Percentiles rank a stretch among this genome's conserved stretches.
Evolutionary conservation across 805 yeast genomes (phyloP).

Genomic region (Saturnispora mendoncae): DNA sequence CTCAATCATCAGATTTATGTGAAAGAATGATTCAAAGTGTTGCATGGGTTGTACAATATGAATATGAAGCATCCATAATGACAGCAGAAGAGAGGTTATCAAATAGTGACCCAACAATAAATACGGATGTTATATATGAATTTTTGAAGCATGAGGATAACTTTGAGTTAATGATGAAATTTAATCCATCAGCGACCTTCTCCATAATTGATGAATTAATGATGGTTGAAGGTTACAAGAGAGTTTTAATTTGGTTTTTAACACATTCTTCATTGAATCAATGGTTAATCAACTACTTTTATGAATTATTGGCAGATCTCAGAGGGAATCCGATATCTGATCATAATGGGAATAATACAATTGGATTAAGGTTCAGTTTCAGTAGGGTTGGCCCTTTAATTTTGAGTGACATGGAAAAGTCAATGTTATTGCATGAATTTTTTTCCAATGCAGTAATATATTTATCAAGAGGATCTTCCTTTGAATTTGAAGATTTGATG

Average conservation of each 20-base stretch:
- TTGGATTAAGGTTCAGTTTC: constrained; percentile 27
- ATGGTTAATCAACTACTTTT: constrained; percentile 51
- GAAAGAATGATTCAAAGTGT: constrained; percentile 39
- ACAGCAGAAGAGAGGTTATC: constrained; percentile 16
- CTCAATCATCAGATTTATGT: constrained; percentile 25
- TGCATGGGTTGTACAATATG: constrained; percentile 40
- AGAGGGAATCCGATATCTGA: constrained; percentile 35
- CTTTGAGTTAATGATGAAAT: constrained; percentile 41
- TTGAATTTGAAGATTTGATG: constrained; percentile 17
- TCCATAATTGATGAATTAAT: constrained; percentile 60
- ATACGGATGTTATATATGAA: constrained; percentile 45
- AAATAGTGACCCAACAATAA: constrained; percentile 25
- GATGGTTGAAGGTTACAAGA: constrained; percentile 56
- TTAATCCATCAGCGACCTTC: constrained; percentile 45
- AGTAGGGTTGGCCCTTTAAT: constrained; percentile 49
- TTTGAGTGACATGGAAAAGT: constrained; percentile 50
- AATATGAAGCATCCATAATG: constrained; percentile 20
- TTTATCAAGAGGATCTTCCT: constrained; percentile 29
- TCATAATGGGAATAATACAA: constrained; percentile 13
- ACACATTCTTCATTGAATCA: constrained; percentile 53
- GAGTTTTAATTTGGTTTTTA: constrained; percentile 58
- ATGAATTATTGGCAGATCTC: constrained; percentile 47
- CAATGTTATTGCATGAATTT: constrained; percentile 64
- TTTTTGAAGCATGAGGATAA: constrained; percentile 35
- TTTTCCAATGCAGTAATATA: constrained; percentile 45